phyloP scores from a whole-genome alignment of 2,329 filamentous ascomycete species.

The Fusarium robinianum region DNA sequence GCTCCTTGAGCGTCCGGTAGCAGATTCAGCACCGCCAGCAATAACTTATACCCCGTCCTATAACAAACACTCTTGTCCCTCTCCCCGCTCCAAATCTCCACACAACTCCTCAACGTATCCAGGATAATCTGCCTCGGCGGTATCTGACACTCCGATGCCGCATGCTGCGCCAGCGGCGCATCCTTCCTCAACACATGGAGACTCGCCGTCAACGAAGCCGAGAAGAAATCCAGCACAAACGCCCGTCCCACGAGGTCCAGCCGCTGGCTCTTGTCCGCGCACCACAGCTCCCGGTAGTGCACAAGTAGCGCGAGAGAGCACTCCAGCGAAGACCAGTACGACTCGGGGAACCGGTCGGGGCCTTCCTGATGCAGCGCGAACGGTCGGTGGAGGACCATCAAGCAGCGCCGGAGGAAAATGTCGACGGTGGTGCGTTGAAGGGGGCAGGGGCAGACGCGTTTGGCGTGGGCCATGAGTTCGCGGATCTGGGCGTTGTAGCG shows the following conservation, averaged over 20 bases:
- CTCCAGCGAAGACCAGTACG: conserved; percentile 45
- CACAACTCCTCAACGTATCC: conserved; percentile 41
- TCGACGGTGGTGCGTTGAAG: conserved; percentile 43
- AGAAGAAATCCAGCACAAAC: conserved; percentile 45
- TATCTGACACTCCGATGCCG: conserved; percentile 36
- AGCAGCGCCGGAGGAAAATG: conserved; percentile 42
- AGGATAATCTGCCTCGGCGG: conserved; percentile 44
- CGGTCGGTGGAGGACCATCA: conserved; percentile 44
- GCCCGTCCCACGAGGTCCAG: conserved; percentile 41
- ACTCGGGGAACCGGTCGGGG: conserved; percentile 41
- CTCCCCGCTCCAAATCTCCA: conserved; percentile 44
- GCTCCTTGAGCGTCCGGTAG: conserved; percentile 29
- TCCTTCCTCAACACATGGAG: conserved; percentile 43
- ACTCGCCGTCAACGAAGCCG: conserved; percentile 41
- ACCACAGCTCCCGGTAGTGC: conserved; percentile 44
- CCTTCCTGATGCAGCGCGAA: conserved; percentile 43
- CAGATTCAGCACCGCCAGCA: conserved; percentile 36
- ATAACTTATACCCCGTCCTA: conserved; percentile 41
- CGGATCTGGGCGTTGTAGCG: conserved; percentile 41
- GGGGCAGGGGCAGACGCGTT: conserved; percentile 35
- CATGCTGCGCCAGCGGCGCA: conserved; percentile 39
- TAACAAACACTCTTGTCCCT: conserved; percentile 44
- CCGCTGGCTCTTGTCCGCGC: conserved; percentile 31
- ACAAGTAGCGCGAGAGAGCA: conserved; percentile 44
- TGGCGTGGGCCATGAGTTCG: conserved; percentile 40